Base-by-base conservation (phyloP, 2,329 filamentous ascomycete species). In the Beauveria bassiana region DNA sequence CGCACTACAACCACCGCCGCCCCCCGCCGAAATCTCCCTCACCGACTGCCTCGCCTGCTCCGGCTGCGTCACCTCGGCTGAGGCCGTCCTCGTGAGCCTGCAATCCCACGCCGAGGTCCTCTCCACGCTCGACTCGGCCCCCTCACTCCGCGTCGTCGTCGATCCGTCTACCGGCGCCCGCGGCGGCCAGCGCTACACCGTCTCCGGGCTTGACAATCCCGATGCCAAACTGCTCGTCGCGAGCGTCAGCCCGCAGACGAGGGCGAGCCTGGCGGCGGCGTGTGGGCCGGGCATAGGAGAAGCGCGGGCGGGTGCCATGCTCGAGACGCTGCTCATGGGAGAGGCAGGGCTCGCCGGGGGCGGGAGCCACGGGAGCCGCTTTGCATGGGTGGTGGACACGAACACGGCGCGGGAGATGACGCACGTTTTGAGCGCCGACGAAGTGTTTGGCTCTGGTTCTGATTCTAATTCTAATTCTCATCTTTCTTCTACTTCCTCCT, bases 11-110 rank as follows among this genome's bases (percentile, higher is more conserved):
- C 75, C 9, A 72, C 79, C 57, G 75, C 86, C 64, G 57, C 82
- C 86, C 3, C 90, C 93, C 1, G 93, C 93, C 7, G 87, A 96
- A 72, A 98, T 99, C 68, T 97, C 93, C 54, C 84, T 99, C 64
- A 98, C 95, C 7, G 95, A 99, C 75, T 99, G 95, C 71, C 87
- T 99, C 56, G 95, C 95, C 58, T 99, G 95, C 75, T 97, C 95
- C 10, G 95, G 95, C 59, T 99, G 95, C 74, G 95, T 99, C 57
- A 99, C 95, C 22, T 96, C 93, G 6, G 95, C 95, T 52, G 95
- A 99, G 77, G 95, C 95, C 18, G 91, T 99, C n/a, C 85, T 99
- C 47, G 92, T 99, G 57, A 95, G 90, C 62, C 77, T 99, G 60
- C 95, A 99, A 75, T 96, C 91, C 67, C 95, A 99, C 74, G 85